Conservation (phyloP, 2,329 filamentous ascomycete genomes). For the Mollisiaceae sp. region DNA sequence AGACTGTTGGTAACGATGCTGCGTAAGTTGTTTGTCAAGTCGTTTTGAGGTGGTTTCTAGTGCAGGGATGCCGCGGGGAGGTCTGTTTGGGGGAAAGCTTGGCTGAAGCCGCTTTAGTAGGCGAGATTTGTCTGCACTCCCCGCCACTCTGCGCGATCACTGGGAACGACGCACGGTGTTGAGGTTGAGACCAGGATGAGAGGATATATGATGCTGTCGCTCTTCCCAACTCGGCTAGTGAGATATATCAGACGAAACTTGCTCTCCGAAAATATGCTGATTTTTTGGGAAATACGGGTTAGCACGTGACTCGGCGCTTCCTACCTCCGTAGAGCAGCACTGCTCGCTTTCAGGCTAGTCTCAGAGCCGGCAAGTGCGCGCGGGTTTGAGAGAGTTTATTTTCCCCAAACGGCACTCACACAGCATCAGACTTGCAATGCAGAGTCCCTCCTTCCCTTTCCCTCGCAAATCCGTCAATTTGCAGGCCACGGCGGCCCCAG, state of each 20-base stretch:
- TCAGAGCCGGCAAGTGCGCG: constrained; percentile 15
- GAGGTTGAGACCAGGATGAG: not conserved
- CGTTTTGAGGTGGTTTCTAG: not conserved
- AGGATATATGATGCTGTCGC: not conserved
- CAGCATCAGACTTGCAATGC: constrained; percentile 8
- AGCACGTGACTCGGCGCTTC: not conserved
- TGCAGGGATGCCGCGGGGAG: constrained; percentile 11
- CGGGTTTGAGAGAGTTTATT: constrained; percentile 21
- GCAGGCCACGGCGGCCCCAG: not conserved
- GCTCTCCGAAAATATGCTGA: not conserved
- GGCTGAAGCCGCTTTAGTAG: constrained; percentile 23
- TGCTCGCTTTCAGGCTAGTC: not conserved
- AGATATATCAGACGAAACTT: not conserved
- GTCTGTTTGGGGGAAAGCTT: constrained; percentile 25
- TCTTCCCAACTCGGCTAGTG: not conserved
- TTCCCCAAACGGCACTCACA: no score
- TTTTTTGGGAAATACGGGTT: not conserved
- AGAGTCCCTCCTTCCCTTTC: not conserved
- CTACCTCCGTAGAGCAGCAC: not conserved
- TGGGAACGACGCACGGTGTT: not conserved
- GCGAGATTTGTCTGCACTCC: not conserved
- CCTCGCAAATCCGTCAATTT: constrained; percentile 5
- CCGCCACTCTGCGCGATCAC: not conserved
- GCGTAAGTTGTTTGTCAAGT: constrained; percentile 6
- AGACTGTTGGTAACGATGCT: not conserved